Base-by-base conservation (phyloP, 23 red algal species). In the Gracilaria domingensis region DNA sequence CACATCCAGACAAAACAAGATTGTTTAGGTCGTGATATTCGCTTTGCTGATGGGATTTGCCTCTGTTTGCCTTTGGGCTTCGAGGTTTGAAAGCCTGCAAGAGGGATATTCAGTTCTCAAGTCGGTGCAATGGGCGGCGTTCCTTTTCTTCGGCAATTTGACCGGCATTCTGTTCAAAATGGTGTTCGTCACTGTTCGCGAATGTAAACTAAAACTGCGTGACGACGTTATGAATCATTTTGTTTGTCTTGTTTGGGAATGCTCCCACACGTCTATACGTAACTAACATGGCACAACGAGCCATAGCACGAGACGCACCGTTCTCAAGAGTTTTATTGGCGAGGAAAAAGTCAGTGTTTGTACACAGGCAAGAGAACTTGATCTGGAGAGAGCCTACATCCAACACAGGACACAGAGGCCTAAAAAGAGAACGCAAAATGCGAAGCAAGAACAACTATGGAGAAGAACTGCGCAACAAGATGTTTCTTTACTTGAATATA, bases 251-350 rank as follows among this genome's bases (percentile, higher is more conserved):
- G 13, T 59, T 74, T 23, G 84, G 84, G 16, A 87, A 87, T 76
- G 62, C 42, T n/a, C 62, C 84, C 12, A 87, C 84, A 60, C 77
- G 84, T 71, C 44, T 75, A 13, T 87, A 87, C 65, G 84, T 87
- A 30, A 66, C 77, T 54, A n/a, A 74, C 6, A 55, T 87, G 64
- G 84, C 72, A 18, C 72, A 50, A 20, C 72, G 29, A 28, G 72
- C 72, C 2, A 9, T 48, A 1, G 21, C 40, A 29, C 72, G 72
- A 77, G 72, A 77, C 42, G 72, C 50, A 4, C 45, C 72, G 9
- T 77, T 77, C 39, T 50, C 72, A 14, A 77, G 30, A 14, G 72
- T 77, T 5, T 32, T 77, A 34, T 25, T 77, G 8, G 49, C 72
- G 12, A 77, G 72, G 39, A 49, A 45, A 50, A 77, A 77, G 72